Evolutionary conservation across 306 rosid genomes (phyloP).

Genomic region (Ormosia semicastrata): DNA sequence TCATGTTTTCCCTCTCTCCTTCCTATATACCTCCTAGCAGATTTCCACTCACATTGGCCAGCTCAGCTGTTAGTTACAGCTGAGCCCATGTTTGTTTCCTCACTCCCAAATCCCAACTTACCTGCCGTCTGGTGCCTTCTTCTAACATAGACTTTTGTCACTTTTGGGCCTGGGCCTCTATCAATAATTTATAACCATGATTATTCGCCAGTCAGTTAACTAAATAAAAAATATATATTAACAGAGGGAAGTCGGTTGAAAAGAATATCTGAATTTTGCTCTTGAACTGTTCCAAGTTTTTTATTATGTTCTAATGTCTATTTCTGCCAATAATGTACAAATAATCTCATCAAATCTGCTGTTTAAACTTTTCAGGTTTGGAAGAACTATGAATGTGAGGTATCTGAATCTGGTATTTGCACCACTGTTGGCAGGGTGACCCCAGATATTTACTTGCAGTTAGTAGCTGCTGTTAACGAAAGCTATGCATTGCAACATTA

Average conservation of each 20-base stretch:
- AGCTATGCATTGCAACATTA: constrained; percentile 94
- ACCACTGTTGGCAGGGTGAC: constrained; percentile 75
- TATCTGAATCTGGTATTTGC: constrained; percentile 63
- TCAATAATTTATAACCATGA: neutral
- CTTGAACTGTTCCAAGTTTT: neutral
- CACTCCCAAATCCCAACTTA: too few relatives aligned
- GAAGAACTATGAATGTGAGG: constrained; percentile 70
- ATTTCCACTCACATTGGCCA: too few relatives aligned
- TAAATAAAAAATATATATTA: neutral
- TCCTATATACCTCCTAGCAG: too few relatives aligned
- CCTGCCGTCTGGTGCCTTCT: too few relatives aligned
- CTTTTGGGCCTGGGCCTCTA: too few relatives aligned
- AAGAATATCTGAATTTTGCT: neutral
- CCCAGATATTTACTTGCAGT: constrained; percentile 63
- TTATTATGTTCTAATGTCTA: neutral
- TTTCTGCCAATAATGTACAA: neutral
- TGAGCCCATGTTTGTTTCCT: too few relatives aligned
- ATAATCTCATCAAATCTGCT: constrained; percentile 17
- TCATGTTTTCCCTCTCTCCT: too few relatives aligned
- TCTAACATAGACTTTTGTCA: too few relatives aligned
- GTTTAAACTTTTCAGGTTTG: constrained; percentile 63
- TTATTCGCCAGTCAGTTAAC: neutral
- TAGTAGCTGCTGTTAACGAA: constrained; percentile 79
- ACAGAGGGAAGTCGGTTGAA: neutral
- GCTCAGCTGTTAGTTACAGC: too few relatives aligned